These are phyloP conservation scores for Syncephalastrum sp. DNA, from an alignment of 371 early-diverging fungal genomes.

Conservation along the genomic window DNA sequence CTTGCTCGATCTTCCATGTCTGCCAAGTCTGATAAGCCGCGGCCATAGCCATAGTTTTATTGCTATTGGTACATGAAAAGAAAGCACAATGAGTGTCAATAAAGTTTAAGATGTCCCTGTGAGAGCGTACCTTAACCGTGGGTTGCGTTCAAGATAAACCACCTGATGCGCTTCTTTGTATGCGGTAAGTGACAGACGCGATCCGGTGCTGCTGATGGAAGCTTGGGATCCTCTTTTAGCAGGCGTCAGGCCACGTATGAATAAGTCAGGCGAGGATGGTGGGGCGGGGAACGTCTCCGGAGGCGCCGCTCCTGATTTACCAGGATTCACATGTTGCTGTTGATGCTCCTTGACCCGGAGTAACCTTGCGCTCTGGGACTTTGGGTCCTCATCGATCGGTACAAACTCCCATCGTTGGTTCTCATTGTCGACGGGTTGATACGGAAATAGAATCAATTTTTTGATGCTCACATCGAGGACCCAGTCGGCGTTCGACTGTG, in stretches of 20 bases:
- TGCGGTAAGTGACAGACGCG: constrained; percentile 25
- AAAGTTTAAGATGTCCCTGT: background rate
- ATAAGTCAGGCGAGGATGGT: constrained; percentile 6
- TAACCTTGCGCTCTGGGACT: too few relatives aligned
- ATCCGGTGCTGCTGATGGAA: constrained; percentile 12
- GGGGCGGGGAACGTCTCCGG: background rate
- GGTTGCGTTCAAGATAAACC: constrained; percentile 25
- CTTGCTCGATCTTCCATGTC: constrained; percentile 36
- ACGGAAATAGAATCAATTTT: constrained; percentile 42
- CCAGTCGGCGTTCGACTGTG: constrained; percentile 40
- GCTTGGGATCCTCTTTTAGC: constrained; percentile 49
- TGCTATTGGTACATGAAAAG: constrained; percentile 22
- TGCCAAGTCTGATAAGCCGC: constrained; percentile 49
- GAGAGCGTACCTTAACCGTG: constrained; percentile 25
- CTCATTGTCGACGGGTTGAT: constrained; percentile 43
- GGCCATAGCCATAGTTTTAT: constrained; percentile 50
- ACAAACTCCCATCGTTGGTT: constrained; percentile 47
- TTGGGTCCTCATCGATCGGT: constrained; percentile 6
- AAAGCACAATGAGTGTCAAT: background rate
- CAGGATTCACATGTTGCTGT: constrained; percentile 9
- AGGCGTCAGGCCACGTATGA: constrained; percentile 30
- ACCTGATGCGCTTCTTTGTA: constrained; percentile 39
- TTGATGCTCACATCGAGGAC: constrained; percentile 36
- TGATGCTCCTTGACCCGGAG: too few relatives aligned
- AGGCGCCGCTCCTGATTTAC: constrained; percentile 1